phyloP scores from a whole-genome alignment of 768 basidiomycete species.

The Tricholoma sp. region DNA sequence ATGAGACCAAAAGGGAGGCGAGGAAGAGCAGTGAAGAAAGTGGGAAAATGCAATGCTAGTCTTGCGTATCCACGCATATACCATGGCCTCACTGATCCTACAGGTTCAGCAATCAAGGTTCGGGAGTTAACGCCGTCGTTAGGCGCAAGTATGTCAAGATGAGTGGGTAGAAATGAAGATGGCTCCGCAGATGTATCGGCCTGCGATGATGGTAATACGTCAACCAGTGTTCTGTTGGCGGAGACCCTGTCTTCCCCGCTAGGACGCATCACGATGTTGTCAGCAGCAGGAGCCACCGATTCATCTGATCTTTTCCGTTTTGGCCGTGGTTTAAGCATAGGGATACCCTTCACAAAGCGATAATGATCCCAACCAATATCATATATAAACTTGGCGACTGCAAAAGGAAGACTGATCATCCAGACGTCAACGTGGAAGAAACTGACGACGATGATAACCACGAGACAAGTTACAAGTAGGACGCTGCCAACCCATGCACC shows the following conservation, averaged over 20 bases:
- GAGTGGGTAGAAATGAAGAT: slow-evolving; percentile 1
- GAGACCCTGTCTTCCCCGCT: background rate
- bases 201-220: background rate
- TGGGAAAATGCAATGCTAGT: slow-evolving; percentile 54
- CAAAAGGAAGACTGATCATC: slow-evolving; percentile 82
- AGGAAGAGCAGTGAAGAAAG: slow-evolving; percentile 56
- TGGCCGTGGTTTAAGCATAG: slow-evolving; percentile 12
- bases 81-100: slow-evolving; percentile 1
- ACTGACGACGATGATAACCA: slow-evolving; percentile 71
- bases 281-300: background rate
- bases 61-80: slow-evolving; percentile 7
- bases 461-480: slow-evolving; percentile 61
- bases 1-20: slow-evolving; percentile 77
- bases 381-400: slow-evolving; percentile 60
- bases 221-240: background rate
- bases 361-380: slow-evolving; percentile 62
- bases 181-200: background rate
- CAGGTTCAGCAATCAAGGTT: slow-evolving; percentile 3
- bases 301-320: slow-evolving; percentile 11
- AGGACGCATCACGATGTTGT: background rate
- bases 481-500: slow-evolving; percentile 72
- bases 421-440: slow-evolving; percentile 77
- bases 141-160: background rate
- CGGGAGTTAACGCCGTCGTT: background rate
- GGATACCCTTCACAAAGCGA: slow-evolving; percentile 27